phyloP scores from a whole-genome alignment of 495 filamentous ascomycete species.

The Letharia columbiana region DNA sequence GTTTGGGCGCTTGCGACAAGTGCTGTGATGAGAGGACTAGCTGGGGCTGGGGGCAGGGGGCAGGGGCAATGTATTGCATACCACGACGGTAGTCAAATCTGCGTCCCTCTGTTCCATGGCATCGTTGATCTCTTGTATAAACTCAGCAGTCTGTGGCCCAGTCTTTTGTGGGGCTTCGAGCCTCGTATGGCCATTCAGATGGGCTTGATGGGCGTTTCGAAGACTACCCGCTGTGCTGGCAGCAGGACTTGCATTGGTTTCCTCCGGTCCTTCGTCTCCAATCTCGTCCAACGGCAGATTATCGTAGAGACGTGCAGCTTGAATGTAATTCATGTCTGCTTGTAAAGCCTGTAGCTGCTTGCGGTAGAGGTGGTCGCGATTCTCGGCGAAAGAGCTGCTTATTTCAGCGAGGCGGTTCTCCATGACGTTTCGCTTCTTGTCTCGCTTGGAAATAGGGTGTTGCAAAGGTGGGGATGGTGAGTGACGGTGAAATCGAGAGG shows the following conservation, averaged over 20 bases:
- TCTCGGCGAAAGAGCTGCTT: slow-evolving; percentile 63
- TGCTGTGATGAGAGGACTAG: neutral
- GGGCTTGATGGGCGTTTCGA: slow-evolving; percentile 20
- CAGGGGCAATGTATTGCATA: slow-evolving; percentile 37
- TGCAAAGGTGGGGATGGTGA: slow-evolving; percentile 26
- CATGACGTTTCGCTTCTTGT: slow-evolving; percentile 75
- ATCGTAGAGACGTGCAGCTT: slow-evolving; percentile 69
- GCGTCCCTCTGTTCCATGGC: slow-evolving; percentile 75
- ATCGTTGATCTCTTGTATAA: slow-evolving; percentile 77
- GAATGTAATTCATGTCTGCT: slow-evolving; percentile 79
- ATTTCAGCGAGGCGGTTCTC: slow-evolving; percentile 66
- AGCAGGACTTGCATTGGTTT: slow-evolving; percentile 51
- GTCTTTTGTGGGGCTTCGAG: slow-evolving; percentile 51
- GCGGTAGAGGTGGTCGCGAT: slow-evolving; percentile 76
- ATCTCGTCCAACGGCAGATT: slow-evolving; percentile 63
- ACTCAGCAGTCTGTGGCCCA: slow-evolving; percentile 72
- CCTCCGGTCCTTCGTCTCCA: slow-evolving; percentile 53
- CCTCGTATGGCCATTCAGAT: slow-evolving; percentile 37
- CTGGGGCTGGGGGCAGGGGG: neutral
- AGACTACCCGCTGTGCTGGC: slow-evolving; percentile 29
- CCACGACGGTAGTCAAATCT: slow-evolving; percentile 63
- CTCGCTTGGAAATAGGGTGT: slow-evolving; percentile 65
- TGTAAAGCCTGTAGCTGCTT: slow-evolving; percentile 83
- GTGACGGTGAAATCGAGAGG: slow-evolving; percentile 21
- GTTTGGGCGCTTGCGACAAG: neutral